phyloP scores from a whole-genome alignment of 1,139 yeast species.

The Scheffersomyces illinoinensis region DNA sequence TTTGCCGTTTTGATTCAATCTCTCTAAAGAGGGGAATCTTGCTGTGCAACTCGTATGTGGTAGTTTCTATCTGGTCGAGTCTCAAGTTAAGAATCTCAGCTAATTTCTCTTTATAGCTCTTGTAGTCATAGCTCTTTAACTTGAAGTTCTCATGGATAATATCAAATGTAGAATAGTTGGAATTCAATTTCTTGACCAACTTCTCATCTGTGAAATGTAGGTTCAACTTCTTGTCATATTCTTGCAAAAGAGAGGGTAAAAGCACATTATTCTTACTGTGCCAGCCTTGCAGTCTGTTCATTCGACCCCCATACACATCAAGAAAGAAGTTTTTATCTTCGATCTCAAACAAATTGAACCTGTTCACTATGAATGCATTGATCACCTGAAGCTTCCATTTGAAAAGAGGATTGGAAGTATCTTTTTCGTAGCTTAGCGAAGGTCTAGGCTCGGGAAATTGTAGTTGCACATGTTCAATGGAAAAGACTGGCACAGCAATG shows the following conservation, averaged over 20 bases:
- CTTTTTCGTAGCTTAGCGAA: slow-evolving; percentile 17
- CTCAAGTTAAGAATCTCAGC: slow-evolving; percentile 42
- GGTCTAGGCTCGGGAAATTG: slow-evolving; percentile 28
- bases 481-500: slow-evolving; percentile 40
- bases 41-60: slow-evolving; percentile 15
- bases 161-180: slow-evolving; percentile 11
- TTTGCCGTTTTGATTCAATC: slow-evolving; percentile 52
- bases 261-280: slow-evolving; percentile 15
- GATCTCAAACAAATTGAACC: slow-evolving; percentile 21
- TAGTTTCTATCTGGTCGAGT: slow-evolving; percentile 29
- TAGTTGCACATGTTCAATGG: slow-evolving; percentile 36
- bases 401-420: slow-evolving; percentile 19
- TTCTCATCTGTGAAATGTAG: slow-evolving; percentile 26
- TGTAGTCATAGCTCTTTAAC: slow-evolving; percentile 30
- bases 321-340: slow-evolving; percentile 20
- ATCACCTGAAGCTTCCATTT: slow-evolving; percentile 37
- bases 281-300: slow-evolving; percentile 27
- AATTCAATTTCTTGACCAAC: slow-evolving; percentile 23
- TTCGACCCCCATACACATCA: slow-evolving; percentile 29
- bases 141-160: slow-evolving; percentile 3
- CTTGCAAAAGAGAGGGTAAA: slow-evolving; percentile 11
- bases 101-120: slow-evolving; percentile 33
- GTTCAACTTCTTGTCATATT: slow-evolving; percentile 23
- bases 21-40: slow-evolving; percentile 33
- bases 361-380: slow-evolving; percentile 31